Evolutionary conservation across 208 protist genomes (phyloP), one percentile per base, ranked within the genome.

Genomic region (Herpetomonas tarakana): DNA sequence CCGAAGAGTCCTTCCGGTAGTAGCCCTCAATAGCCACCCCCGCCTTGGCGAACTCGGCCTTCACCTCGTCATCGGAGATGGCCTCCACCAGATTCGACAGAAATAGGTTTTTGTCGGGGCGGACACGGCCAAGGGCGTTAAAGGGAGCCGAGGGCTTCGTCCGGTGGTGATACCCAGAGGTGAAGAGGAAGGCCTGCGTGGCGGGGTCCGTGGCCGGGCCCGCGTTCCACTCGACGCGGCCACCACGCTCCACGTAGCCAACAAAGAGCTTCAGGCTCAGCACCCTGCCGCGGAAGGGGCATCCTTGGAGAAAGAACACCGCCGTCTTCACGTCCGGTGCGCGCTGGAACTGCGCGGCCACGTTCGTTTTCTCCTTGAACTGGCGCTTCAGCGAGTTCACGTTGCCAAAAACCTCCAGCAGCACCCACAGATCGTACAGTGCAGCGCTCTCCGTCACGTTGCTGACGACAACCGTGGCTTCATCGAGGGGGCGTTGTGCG

Each of bases 351-450:
- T 89, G 80, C 16, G 85, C 88, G 4, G 91, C 66, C 11, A 95
- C 83, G 31, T 74, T 83, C 18, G 70, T 83, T 65, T 80, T 85
- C 19, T 85, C 76, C 29, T 73, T 82, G 75, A 76, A 88, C 65
- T 90, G 81, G 21, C 88, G 83, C 59, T 85, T 84, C 24, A 95
- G 75, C 44, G 81, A 88, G 58, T 84, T 81, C 22, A 95, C 88
- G 69, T 95, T 95, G 46, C 88, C 88, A 58, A 87, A 92, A 21
- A 95, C 88, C 74, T 95, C 88, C 46, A 95, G 79, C 30, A 95
- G 73, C 61, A 90, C 75, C 88, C 88, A 95, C 25, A 95, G 52
- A 54, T 88, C 78, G 52, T 90, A 81, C 57, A 95, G 68, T 14
- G 88, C 54, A 2, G 90, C 81, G 1, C 67, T 75, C 59, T 88